phyloP scores from a whole-genome alignment of 208 protist genomes.

The Leishmania braziliensis region DNA sequence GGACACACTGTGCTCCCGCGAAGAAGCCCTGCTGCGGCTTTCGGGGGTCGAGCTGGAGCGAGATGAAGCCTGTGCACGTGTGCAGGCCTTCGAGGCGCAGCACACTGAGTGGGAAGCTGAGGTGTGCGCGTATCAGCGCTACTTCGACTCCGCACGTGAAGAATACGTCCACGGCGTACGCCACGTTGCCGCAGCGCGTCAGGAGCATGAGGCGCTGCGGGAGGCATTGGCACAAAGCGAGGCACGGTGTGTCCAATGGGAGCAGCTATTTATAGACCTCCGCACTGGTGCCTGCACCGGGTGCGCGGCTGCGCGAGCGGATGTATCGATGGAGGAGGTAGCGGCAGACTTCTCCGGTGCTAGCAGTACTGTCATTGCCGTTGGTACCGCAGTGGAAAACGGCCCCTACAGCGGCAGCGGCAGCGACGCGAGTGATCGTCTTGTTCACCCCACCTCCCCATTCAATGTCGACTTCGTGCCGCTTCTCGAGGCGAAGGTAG shows the following conservation, averaged over 20 bases:
- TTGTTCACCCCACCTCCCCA: not conserved
- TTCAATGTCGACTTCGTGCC: constrained; percentile 4
- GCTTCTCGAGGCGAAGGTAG: constrained; percentile 59
- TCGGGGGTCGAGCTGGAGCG: constrained; percentile 18
- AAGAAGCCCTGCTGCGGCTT: constrained; percentile 26
- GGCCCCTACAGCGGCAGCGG: not conserved
- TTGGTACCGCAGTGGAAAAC: not conserved
- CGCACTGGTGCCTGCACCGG: not conserved
- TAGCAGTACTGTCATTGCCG: not conserved
- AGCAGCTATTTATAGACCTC: constrained; percentile 7
- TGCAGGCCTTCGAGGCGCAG: constrained; percentile 25
- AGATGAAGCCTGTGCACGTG: constrained; percentile 25
- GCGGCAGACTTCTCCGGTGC: not conserved
- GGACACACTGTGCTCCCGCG: not conserved
- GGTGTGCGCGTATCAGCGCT: not conserved
- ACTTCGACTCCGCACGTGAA: constrained; percentile 8
- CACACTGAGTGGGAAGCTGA: constrained; percentile 6
- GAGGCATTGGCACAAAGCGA: constrained; percentile 31
- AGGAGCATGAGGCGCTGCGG: constrained; percentile 31
- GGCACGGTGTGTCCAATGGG: constrained; percentile 32
- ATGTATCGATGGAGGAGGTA: not conserved
- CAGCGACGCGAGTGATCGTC: not conserved
- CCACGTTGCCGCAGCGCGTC: constrained; percentile 12
- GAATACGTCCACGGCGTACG: constrained; percentile 16
- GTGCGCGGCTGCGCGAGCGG: not conserved